Evolutionary conservation across 257 asterid species (phyloP).

Genomic region (Forsythia viridissima): DNA sequence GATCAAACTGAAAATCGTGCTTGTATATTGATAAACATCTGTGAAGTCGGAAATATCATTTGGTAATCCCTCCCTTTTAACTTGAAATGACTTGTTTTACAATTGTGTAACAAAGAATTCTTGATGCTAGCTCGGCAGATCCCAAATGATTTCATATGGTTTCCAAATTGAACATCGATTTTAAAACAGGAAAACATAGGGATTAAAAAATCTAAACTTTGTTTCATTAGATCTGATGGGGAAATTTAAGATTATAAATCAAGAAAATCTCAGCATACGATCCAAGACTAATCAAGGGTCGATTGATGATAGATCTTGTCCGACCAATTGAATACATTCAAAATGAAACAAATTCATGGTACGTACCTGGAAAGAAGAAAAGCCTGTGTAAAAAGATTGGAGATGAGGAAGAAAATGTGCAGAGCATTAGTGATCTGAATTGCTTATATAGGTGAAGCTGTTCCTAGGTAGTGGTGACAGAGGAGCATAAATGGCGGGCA

Average conservation of each 20-base stretch:
- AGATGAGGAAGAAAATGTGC: background rate
- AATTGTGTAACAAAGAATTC: background rate
- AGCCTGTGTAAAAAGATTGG: too few species aligned
- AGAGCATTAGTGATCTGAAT: background rate
- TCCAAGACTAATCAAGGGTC: background rate
- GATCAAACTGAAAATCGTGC: background rate
- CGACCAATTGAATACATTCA: background rate
- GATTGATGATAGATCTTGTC: too few species aligned
- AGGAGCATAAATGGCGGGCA: constrained; percentile 3
- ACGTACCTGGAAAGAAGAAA: background rate
- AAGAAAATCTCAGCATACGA: background rate
- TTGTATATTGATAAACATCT: background rate
- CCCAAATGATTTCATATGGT: background rate
- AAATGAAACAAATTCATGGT: background rate
- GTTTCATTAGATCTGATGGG: background rate
- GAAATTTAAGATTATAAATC: background rate
- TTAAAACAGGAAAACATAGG: too few species aligned
- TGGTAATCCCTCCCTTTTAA: background rate
- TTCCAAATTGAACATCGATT: background rate
- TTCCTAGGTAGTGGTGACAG: background rate
- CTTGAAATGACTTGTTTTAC: background rate
- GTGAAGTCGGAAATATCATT: background rate
- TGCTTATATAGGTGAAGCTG: background rate
- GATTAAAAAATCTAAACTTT: too few species aligned
- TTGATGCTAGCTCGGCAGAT: background rate